Evolutionary conservation across 768 basidiomycete genomes (phyloP).

Genomic region (Leccinum longicurvipes): DNA sequence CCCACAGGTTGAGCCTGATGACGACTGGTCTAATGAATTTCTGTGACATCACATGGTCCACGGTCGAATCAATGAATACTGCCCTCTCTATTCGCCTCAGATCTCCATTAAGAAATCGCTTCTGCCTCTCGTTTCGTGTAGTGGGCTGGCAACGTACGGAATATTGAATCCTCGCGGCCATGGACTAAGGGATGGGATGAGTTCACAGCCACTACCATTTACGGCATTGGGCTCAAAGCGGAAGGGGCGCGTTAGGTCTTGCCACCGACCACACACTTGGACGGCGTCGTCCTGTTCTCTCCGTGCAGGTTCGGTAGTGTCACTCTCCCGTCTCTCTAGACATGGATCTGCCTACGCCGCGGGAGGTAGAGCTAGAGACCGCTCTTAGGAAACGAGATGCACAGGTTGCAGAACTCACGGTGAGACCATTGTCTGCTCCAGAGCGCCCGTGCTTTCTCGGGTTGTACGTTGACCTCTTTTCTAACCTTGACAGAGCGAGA

Average conservation of each 20-base stretch:
- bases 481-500: slow-evolving; percentile 56
- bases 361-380: slow-evolving; percentile 81
- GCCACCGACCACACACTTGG: slow-evolving; percentile 30
- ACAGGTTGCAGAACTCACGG: slow-evolving; percentile 68
- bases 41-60: not conserved
- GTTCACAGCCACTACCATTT: slow-evolving; percentile 31
- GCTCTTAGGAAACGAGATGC: slow-evolving; percentile 72
- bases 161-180: not conserved
- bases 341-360: slow-evolving; percentile 70
- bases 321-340: slow-evolving; percentile 12
- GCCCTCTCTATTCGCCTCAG: not conserved
- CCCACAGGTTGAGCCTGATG: not conserved
- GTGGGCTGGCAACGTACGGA: not conserved
- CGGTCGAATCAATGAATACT: not conserved
- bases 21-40: not conserved
- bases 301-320: slow-evolving; percentile 12
- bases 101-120: not conserved
- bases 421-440: slow-evolving; percentile 38
- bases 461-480: slow-evolving; percentile 18
- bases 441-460: slow-evolving; percentile 19
- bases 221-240: slow-evolving; percentile 26
- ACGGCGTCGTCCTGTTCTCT: slow-evolving; percentile 15
- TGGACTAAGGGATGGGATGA: slow-evolving; percentile 4
- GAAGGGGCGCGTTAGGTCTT: slow-evolving; percentile 28
- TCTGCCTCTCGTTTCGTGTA: not conserved